These are phyloP conservation scores for Stropharia rugosoannulata DNA, from an alignment of 768 basidiomycete species.

Conservation along the genomic window DNA sequence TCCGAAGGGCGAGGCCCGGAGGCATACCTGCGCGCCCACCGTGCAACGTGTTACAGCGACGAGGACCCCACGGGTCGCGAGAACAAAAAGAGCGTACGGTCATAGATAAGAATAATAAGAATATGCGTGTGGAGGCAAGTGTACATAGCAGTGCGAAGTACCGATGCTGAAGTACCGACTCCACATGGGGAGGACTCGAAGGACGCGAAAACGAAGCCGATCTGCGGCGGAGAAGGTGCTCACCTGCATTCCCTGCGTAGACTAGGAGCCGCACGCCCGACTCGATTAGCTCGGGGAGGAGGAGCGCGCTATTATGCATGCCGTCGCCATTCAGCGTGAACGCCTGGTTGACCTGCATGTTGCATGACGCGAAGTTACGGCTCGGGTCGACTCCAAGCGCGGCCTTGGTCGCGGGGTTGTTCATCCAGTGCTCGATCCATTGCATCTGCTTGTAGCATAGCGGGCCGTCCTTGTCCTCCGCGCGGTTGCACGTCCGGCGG, in stretches of 20 bases:
- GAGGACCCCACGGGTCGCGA: neutral
- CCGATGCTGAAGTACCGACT: neutral
- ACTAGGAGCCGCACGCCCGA: slow-evolving; percentile 82
- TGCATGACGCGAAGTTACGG: slow-evolving; percentile 68
- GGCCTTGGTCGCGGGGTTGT: slow-evolving; percentile 73
- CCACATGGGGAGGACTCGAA: slow-evolving; percentile 1
- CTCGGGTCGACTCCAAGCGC: slow-evolving; percentile 70
- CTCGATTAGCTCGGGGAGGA: slow-evolving; percentile 80
- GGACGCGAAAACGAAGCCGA: neutral
- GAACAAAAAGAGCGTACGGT: neutral
- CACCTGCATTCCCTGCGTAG: slow-evolving; percentile 86
- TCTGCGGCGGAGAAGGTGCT: slow-evolving; percentile 20
- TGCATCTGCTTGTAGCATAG: slow-evolving; percentile 79
- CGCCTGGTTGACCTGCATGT: slow-evolving; percentile 75
- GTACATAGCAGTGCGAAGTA: neutral
- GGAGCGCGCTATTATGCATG: slow-evolving; percentile 75
- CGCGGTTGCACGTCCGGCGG: slow-evolving; percentile 68
- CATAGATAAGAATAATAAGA: neutral
- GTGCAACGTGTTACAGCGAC: slow-evolving; percentile 15
- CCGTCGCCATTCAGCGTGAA: slow-evolving; percentile 85
- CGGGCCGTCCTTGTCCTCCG: slow-evolving; percentile 53
- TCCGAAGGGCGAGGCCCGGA: neutral
- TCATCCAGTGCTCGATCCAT: slow-evolving; percentile 91
- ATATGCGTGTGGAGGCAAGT: neutral
- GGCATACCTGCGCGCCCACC: neutral